A percentile compares a stretch with the other conserved stretches of the same genome.
phyloP scores from a whole-genome alignment of 768 basidiomycete genomes.

The Pleurotus platypus region DNA sequence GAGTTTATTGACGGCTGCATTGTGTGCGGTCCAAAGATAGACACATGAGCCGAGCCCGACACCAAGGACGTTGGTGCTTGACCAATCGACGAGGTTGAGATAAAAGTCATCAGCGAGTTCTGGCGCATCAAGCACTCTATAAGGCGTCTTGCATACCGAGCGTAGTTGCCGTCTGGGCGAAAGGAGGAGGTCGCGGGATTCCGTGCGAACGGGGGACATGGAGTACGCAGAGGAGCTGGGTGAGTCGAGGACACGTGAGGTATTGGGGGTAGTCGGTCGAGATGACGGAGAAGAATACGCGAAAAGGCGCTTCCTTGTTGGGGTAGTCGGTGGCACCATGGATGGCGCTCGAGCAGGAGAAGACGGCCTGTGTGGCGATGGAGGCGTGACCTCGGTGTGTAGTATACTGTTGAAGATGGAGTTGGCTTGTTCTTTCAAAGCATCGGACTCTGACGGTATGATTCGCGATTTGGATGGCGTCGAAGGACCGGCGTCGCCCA shows the following conservation, averaged over 20 bases:
- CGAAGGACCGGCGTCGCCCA: conserved; percentile 53
- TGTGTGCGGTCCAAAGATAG: conserved; percentile 96
- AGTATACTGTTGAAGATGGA: conserved; percentile 75
- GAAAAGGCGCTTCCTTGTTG: conserved; percentile 57
- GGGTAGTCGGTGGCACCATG: conserved; percentile 42
- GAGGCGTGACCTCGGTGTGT: conserved; percentile 74
- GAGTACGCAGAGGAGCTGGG: conserved; percentile 88
- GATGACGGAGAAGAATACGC: conserved; percentile 62
- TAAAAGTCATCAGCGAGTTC: conserved; percentile 99
- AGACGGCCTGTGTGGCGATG: conserved; percentile 55
- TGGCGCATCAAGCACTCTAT: conserved; percentile 94
- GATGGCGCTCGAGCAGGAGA: conserved; percentile 53
- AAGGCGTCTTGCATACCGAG: conserved; percentile 90
- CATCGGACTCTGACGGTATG: conserved; percentile 69
- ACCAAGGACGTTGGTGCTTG: conserved; percentile 88
- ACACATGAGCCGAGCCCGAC: conserved; percentile 91
- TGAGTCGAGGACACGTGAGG: conserved; percentile 60
- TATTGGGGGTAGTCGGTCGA: conserved; percentile 52
- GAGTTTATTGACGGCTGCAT: conserved; percentile 86
- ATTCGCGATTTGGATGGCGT: conserved; percentile 61
- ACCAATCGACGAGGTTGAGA: conserved; percentile 97
- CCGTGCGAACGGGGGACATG: conserved; percentile 83
- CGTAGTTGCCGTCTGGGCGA: conserved; percentile 80
- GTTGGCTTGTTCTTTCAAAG: conserved; percentile 86
- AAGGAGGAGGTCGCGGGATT: conserved; percentile 78